Base-by-base conservation (phyloP, 345 rosid species). In the Sisymbrium irio region DNA sequence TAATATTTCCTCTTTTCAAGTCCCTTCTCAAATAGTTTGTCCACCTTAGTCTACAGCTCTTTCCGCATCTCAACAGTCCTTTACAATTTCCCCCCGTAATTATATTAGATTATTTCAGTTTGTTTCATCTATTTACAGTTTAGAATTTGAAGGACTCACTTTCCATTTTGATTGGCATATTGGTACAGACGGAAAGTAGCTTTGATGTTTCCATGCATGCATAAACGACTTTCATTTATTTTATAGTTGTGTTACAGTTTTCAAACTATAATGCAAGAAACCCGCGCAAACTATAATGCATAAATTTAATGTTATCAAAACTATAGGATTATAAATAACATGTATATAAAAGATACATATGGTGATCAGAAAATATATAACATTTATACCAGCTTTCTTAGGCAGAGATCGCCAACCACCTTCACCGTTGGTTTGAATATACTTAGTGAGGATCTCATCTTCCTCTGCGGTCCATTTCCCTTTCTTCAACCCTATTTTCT, bases 1-100 rank as follows among this genome's bases (percentile, higher is more conserved):
- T 84, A 49, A 92, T 83, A 71, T 89, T 88, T 20, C 98, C 98
- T 85, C 91, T 88, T 80, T 88, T 92, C 77, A 92, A 59, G 53
- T 82, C 96, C 39, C 82, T 66, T 80, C 89, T 92, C 64, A 92
- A 76, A 76, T 92, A 89, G 70, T 92, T 92, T 28, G 87, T 85
- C 98, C 98, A 92, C 81, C 98, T 89, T 71, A 92, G 75, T 73
- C 98, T 84, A 69, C 98, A 92, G 33, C 98, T 92, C 88, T 92
- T 92, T 7, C 98, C 98, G 62, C 98, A 92, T 71, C 98, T 88
- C 64, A 87, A 66, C 69, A 89, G 77, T 32, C 94, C 98, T 87
- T 51, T 54, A 65, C 4, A 58, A 3, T 12, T 36, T 35, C 2
- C 8, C 9, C 5, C 6, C 35, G 35, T 7, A 39, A 1, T 8